Base-by-base conservation (phyloP, 75 land plant genomes). In the Cryptomeria japonica region DNA sequence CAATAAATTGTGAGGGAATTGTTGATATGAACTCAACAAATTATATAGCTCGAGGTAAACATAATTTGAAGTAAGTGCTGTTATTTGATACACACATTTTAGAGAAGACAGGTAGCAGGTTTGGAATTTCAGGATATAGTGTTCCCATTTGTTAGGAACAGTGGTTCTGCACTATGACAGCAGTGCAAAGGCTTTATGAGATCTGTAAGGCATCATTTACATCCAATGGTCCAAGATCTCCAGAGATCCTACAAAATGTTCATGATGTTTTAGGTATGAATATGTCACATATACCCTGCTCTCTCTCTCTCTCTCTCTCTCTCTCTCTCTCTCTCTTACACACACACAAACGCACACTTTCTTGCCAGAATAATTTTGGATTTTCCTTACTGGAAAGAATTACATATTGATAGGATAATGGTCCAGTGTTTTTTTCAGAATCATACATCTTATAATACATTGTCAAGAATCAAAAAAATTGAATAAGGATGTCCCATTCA, bases 121-220 rank as follows among this genome's bases (percentile, higher is more conserved):
- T 80, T 22, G 28, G 2, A 22, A 28, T 39, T 80, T 47, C 46
- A 42, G 46, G 47, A 25, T 4, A 42, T 80, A 39, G 83, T 18
- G 39, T 80, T 80, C 41, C 83, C 42, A 39, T n/a, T 80, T 80
- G 83, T 13, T 80, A 15, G 83, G 83, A 39, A 19, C 49, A 22
- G 49, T 19, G 44, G 49, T 80, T 84, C 89, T 86, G 37, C 87
- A 83, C 86, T 51, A 93, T 93, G 93, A 90, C 93, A 88, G 91
- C 91, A 38, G 91, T 95, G 64, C 95, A 95, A 85, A 92, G 89
- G 87, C 93, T 95, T 47, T 94, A 94, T 88, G 92, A 94, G 76
- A 92, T 90, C 31, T 95, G 96, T 89, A 94, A 91, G 89, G 90
- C 82, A 34, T 88, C 93, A 15, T 93, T 95, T 31, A 88, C 93